Conservation (phyloP, 1,284 basidiomycete species). For the Malassezia equina region DNA sequence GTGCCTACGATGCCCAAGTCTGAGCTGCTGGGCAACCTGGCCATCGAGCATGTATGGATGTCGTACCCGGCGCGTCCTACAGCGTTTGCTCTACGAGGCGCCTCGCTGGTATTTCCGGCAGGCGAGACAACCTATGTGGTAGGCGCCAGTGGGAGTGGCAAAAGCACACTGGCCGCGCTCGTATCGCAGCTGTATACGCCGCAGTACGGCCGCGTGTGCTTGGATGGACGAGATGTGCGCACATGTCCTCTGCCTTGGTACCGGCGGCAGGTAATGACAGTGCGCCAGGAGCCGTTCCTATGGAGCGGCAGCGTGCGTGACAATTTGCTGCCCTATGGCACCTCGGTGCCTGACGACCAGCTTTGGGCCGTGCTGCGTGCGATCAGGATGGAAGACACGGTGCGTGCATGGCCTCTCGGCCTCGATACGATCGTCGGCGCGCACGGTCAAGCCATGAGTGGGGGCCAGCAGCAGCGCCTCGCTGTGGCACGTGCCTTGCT, state of each 20-base stretch:
- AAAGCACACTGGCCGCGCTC: slow-evolving; percentile 78
- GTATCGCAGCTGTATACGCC: slow-evolving; percentile 65
- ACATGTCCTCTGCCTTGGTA: slow-evolving; percentile 65
- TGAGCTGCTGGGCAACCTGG: slow-evolving; percentile 4
- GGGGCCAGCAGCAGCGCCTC: slow-evolving; percentile 84
- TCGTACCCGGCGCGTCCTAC: slow-evolving; percentile 73
- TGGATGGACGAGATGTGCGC: slow-evolving; percentile 71
- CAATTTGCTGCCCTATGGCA: slow-evolving; percentile 72
- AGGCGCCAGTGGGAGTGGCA: slow-evolving; percentile 79
- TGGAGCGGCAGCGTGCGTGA: slow-evolving; percentile 75
- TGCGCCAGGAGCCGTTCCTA: slow-evolving; percentile 66
- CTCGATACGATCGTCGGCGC: slow-evolving; percentile 70
- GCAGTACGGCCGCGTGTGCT: slow-evolving; percentile 53
- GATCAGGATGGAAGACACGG: slow-evolving; percentile 78
- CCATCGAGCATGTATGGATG: slow-evolving; percentile 59
- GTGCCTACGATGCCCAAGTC: background rate
- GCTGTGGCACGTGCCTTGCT: slow-evolving; percentile 80
- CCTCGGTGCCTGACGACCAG: slow-evolving; percentile 54
- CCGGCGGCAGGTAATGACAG: slow-evolving; percentile 62
- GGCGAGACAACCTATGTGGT: slow-evolving; percentile 84
- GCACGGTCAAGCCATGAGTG: slow-evolving; percentile 68
- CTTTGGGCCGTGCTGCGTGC: slow-evolving; percentile 72
- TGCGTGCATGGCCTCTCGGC: slow-evolving; percentile 68
- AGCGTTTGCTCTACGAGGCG: slow-evolving; percentile 57
- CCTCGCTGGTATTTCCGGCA: slow-evolving; percentile 64